Conservation (phyloP, 1,139 yeast species). For the Debaryomyces nepalensis region DNA sequence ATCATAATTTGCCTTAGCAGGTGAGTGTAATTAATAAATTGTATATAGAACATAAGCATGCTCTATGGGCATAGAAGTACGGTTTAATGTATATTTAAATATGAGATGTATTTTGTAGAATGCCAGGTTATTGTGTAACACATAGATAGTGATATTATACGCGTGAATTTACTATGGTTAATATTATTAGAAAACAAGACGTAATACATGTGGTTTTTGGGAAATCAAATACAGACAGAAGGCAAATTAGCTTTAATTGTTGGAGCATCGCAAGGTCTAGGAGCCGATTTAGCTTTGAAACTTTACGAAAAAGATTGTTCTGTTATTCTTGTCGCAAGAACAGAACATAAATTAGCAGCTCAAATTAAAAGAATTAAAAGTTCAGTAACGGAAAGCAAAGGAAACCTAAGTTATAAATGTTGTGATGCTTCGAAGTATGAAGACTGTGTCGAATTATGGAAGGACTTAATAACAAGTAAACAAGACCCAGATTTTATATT, state of each 20-base stretch:
- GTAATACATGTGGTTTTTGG: conserved; percentile 31
- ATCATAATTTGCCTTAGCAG: conserved; percentile 3
- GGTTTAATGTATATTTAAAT: conserved; percentile 1
- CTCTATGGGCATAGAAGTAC: not conserved
- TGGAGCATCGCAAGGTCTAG: conserved; percentile 96
- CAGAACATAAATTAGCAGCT: conserved; percentile 55
- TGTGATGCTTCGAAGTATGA: conserved; percentile 72
- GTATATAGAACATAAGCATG: conserved; percentile 8
- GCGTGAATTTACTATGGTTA: too few species aligned
- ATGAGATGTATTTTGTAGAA: not conserved
- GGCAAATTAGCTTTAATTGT: conserved; percentile 76
- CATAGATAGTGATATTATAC: not conserved
- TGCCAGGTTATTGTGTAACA: conserved; percentile 5
- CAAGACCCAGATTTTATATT: conserved; percentile 72
- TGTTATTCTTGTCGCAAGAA: conserved; percentile 78
- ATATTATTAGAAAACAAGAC: too few species aligned
- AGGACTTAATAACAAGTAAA: conserved; percentile 21
- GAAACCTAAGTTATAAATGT: conserved; percentile 49
- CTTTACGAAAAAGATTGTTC: conserved; percentile 61
- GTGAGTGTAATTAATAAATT: conserved; percentile 1
- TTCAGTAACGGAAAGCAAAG: conserved; percentile 24
- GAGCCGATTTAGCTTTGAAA: conserved; percentile 73
- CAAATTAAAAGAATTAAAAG: conserved; percentile 52
- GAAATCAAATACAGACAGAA: conserved; percentile 33
- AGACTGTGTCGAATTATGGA: conserved; percentile 48